Base-by-base conservation (phyloP, 306 rosid species). In the Prunus armeniaca region DNA sequence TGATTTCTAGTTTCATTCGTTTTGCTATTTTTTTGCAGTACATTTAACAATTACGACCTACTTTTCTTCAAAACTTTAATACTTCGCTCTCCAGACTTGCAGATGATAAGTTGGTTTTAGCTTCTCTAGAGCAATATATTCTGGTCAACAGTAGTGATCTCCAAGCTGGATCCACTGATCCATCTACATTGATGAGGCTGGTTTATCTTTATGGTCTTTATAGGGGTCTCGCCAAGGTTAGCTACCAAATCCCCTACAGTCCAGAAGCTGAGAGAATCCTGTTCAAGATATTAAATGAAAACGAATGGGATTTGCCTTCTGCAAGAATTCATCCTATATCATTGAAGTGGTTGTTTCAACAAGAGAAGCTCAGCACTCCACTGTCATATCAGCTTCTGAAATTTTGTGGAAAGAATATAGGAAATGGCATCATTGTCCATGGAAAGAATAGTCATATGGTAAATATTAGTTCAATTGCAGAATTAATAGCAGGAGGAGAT, bases 331-430 rank as follows among this genome's bases (percentile, higher is more conserved):
- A 92, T 84, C 73, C 80, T 18, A 78, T 87, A 69, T 84, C 98
- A 18, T 80, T 95, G 82, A 88, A 88, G 77, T 92, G 98, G 98
- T 77, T 95, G 87, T 95, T 95, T 79, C 96, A 90, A 82, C 97
- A 95, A 85, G 96, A 92, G 80, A 87, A 63, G 71, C 80, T 92
- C 67, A 79, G 79, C 46, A 73, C 84, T 46, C 80, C 88, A 45
- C 76, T 90, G 78, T 80, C 87, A 75, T 69, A 69, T 80, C 97
- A 95, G 87, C 86, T 92, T 78, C 81, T 90, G 86, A 84, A 88
- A 80, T 86, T 92, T 65, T 86, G 96, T 86, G 68, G 87, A 84
- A 88, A 82, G 76, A 77, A 61, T 82, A 69, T 75, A 69, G 75
- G 82, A 60, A 78, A 78, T 77, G 84, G 81, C 75, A 69, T 63